Conservation (phyloP, 192 early-diverging fungal genomes). For the Linnemannia schmuckeri region DNA sequence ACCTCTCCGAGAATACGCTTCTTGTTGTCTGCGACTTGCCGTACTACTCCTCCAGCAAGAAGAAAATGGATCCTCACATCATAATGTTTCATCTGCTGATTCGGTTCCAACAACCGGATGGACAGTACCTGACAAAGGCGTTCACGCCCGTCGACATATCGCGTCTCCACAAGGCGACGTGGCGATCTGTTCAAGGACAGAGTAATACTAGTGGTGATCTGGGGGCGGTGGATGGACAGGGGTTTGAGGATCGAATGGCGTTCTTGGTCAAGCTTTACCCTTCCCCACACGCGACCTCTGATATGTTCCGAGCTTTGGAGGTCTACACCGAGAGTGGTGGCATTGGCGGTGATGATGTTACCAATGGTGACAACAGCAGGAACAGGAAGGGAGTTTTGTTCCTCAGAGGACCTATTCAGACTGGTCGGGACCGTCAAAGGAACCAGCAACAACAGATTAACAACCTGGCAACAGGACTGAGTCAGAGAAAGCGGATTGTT, state of each 20-base stretch:
- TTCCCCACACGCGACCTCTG: slow-evolving; percentile 31
- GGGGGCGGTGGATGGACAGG: neutral
- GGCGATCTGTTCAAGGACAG: neutral
- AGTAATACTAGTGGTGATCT: neutral
- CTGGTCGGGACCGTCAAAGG: slow-evolving; percentile 2
- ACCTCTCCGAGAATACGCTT: slow-evolving; percentile 31
- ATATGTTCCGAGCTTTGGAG: slow-evolving; percentile 33
- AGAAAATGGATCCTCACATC: neutral
- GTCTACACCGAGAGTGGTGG: neutral
- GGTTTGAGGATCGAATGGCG: slow-evolving; percentile 18
- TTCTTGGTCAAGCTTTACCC: slow-evolving; percentile 50
- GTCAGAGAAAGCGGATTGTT: slow-evolving; percentile 14
- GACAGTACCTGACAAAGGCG: slow-evolving; percentile 32
- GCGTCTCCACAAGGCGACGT: neutral
- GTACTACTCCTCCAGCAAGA: neutral
- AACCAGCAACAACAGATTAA: neutral
- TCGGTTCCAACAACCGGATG: slow-evolving; percentile 13
- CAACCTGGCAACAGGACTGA: too few species aligned
- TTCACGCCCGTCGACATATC: slow-evolving; percentile 46
- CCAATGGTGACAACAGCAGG: neutral
- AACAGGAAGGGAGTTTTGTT: slow-evolving; percentile 11
- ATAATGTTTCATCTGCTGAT: slow-evolving; percentile 50
- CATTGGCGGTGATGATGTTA: neutral
- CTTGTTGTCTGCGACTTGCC: slow-evolving; percentile 39
- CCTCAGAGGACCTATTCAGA: slow-evolving; percentile 43